Base-by-base conservation (phyloP, 371 early-diverging fungal genomes). In the Mortierella sp. region DNA sequence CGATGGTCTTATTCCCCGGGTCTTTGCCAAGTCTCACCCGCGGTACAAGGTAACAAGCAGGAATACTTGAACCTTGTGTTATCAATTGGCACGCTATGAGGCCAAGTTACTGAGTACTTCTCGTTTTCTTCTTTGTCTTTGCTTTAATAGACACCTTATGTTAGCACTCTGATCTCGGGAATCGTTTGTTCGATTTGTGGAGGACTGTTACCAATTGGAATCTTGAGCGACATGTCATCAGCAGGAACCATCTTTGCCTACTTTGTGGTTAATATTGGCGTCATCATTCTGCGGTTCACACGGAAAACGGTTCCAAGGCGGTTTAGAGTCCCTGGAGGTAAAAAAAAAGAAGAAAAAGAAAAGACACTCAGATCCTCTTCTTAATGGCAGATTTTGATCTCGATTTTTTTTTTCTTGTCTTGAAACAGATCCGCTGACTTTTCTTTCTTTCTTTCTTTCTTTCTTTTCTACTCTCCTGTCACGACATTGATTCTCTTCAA, bases 241-340 rank as follows among this genome's bases (percentile, higher is more conserved):
- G 89, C 94, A 29, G 96, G 96, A 29, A 96, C 97, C 0, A 82
- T 97, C 44, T 86, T 95, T 65, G 94, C 94, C 1, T 96, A 95
- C 86, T 91, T 94, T 73, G 80, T 95, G 23, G 96, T 96, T 23
- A 93, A 93, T 62, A 70, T 89, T 26, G 93, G 93, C 52, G 91
- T 93, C 4, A 84, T 91, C 30, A 87, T 96, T 28, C 81, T 96
- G 80, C 88, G 96, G 18, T 86, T 86, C 57, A 91, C 88, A 19
- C 85, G 91, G 23, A 93, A 95, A 14, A 88, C 94, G 46, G 85
- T 87, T 0, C 88, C 86, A 25, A 85, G 96, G n/a, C 85, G 88
- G 15, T 97, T 96, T 86, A 82, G 76, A 18, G 92, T 95, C 26
- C 96, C 95, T 0, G 91, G 92, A 43, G 91, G 77, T 76, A 68